A percentile compares a stretch with the other conserved stretches of the same genome.
phyloP scores from a whole-genome alignment of 2,329 filamentous ascomycete species.

The Aspergillus ustus region DNA sequence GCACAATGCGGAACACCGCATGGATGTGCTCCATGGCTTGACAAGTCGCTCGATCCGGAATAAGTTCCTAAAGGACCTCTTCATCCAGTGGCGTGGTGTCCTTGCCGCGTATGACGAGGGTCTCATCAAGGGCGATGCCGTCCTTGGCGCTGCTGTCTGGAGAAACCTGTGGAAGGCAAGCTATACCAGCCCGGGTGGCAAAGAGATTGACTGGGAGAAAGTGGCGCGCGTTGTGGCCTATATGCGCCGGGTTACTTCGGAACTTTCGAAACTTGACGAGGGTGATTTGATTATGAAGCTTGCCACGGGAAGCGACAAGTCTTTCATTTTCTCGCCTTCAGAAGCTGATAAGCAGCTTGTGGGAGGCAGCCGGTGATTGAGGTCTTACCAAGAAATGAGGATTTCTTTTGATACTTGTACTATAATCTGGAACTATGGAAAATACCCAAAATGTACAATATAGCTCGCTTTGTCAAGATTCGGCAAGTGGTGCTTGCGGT shows the following conservation, averaged over 20 bases:
- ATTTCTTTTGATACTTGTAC: conserved; percentile 1
- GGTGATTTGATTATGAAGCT: conserved; percentile 59
- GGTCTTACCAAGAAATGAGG: neutral
- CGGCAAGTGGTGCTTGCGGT: neutral
- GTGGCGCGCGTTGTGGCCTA: conserved; percentile 67
- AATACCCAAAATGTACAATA: conserved; percentile 8
- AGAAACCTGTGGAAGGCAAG: conserved; percentile 85
- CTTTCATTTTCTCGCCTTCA: conserved; percentile 40
- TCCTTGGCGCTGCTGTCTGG: conserved; percentile 75
- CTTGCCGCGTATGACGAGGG: conserved; percentile 67
- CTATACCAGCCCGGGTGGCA: conserved; percentile 45
- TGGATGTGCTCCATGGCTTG: conserved; percentile 55
- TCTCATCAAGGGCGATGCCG: conserved; percentile 51
- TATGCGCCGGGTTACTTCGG: conserved; percentile 61
- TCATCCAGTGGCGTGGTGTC: conserved; percentile 88
- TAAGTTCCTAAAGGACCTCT: conserved; percentile 80
- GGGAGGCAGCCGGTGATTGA: conserved; percentile 33
- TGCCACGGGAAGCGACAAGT: conserved; percentile 41
- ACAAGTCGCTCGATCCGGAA: conserved; percentile 59
- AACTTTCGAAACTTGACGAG: conserved; percentile 59
- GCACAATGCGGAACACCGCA: conserved; percentile 70
- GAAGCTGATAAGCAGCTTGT: conserved; percentile 46
- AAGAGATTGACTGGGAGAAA: conserved; percentile 63
- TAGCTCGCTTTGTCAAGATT: neutral
- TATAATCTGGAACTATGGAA: neutral